Percentiles rank a stretch among this genome's conserved stretches.
Evolutionary conservation across 768 basidiomycete genomes (phyloP).

Genomic region (Mrakia blollopis): DNA sequence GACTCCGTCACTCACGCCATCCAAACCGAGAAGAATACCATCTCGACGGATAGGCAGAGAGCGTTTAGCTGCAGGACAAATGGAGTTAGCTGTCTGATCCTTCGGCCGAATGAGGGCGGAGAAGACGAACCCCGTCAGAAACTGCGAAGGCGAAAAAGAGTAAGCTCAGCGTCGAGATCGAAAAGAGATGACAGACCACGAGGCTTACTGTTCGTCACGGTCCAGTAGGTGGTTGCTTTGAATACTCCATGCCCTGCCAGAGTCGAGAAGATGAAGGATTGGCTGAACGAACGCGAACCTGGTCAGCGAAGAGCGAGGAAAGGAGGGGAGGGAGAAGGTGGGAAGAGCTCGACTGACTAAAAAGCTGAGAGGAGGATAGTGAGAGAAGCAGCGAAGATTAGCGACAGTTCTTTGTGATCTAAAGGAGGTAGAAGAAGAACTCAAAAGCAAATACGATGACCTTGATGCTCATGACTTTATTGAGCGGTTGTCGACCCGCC

Average conservation of each 20-base stretch:
- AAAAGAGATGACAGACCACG: too few species aligned
- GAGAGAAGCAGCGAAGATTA: not conserved
- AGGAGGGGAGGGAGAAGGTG: too few species aligned
- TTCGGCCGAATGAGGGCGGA: too few species aligned
- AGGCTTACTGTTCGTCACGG: slow-evolving; percentile 57
- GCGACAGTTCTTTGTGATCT: slow-evolving; percentile 46
- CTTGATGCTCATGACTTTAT: slow-evolving; percentile 83
- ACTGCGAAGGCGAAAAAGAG: not conserved
- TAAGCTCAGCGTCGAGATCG: too few species aligned
- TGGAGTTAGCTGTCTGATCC: too few species aligned
- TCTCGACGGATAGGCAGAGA: slow-evolving; percentile 79
- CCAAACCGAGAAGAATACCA: slow-evolving; percentile 69
- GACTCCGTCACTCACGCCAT: too few species aligned
- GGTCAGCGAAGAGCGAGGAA: not conserved
- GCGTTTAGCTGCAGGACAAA: slow-evolving; percentile 54
- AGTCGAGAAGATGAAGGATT: slow-evolving; percentile 54
- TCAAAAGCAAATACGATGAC: slow-evolving; percentile 81
- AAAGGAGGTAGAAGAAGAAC: slow-evolving; percentile 49
- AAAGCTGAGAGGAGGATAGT: not conserved
- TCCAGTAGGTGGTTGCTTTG: slow-evolving; percentile 74
- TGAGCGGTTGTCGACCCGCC: slow-evolving; percentile 65
- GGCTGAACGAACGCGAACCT: not conserved
- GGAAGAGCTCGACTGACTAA: not conserved
- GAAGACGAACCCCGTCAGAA: not conserved
- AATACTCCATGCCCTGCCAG: slow-evolving; percentile 63